Evolutionary conservation across 2,329 filamentous ascomycete species (phyloP), one percentile per base, ranked within the genome.

Genomic region (Diplodia sapinea): DNA sequence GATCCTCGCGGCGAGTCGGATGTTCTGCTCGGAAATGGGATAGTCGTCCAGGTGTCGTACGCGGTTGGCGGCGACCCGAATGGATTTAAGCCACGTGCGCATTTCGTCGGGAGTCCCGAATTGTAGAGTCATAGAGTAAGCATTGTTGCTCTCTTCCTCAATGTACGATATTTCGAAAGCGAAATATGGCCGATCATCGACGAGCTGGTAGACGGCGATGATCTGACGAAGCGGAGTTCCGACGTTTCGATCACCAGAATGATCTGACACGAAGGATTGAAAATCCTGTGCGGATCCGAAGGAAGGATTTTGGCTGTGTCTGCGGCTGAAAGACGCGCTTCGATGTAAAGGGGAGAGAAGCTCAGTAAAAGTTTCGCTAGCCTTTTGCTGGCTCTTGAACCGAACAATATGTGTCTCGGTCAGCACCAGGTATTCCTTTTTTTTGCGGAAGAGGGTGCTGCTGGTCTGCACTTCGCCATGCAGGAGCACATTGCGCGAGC

Each of bases 391-490:
- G 72, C 81, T 89, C 76, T 91, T 90, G 80, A 89, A 91, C 13
- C 89, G 84, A 66, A 91, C 79, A 66, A 92, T 79, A 75, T 91
- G 87, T 6, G 84, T 86, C 70, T 91, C 89, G 7, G 89, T 92
- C 70, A 92, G 80, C 15, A 91, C 89, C 66, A 92, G 80, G 72
- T 90, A 92, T 75, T 91, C 89, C 77, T 85, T 89, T 79, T 89
- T 90, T 79, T 90, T 91, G 75, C 89, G 83, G 78, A 91, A 90
- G 83, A 91, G 87, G 69, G 87, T 86, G 67, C 86, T 88, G 59
- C 87, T 88, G 13, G 87, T 91, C 77, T 91, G 89, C 17, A 91
- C 87, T 74, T 91, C 89, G 47, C 89, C 89, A 79, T 91, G 86
- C 70, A 89, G 84, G 47, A 91, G 77, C 23, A 91, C 87, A 36